Conservation (phyloP, 2,329 filamentous ascomycete genomes). For the Talaromyces islandicus region DNA sequence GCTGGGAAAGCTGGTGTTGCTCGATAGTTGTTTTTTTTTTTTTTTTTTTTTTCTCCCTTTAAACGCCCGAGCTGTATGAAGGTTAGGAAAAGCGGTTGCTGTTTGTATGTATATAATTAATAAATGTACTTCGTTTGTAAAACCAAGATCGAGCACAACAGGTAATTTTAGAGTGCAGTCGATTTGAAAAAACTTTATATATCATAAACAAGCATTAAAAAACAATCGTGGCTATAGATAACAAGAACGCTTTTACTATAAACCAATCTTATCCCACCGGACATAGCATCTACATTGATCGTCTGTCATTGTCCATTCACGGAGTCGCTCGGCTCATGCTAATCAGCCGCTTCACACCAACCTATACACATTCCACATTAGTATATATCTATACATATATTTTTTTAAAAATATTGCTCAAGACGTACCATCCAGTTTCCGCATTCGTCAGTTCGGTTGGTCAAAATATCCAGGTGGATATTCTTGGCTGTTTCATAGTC, state of each 20-base stretch:
- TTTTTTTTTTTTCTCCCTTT: neutral
- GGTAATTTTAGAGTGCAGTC: neutral
- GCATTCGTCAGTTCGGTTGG: conserved; percentile 72
- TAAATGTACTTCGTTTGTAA: neutral
- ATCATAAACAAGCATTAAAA: conserved; percentile 1
- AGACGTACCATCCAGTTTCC: conserved; percentile 77
- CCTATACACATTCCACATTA: conserved; percentile 36
- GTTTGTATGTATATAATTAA: neutral
- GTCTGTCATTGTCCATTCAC: conserved; percentile 23
- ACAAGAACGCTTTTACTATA: conserved; percentile 1
- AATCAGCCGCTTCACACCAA: conserved; percentile 70
- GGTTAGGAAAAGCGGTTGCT: neutral
- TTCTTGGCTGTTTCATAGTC: conserved; percentile 63
- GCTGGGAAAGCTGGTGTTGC: conserved; percentile 18
- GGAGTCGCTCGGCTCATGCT: conserved; percentile 74
- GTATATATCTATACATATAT: neutral
- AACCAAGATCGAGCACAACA: neutral
- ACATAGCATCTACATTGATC: neutral
- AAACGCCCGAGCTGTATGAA: neutral
- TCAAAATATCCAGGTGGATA: conserved; percentile 69
- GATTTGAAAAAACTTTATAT: neutral
- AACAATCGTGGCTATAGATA: neutral
- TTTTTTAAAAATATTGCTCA: neutral
- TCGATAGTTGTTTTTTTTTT: neutral
- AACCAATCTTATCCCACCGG: neutral